Evolutionary conservation across 164 flowering plant species (phyloP).

Genomic region (Liriodendron chinense): DNA sequence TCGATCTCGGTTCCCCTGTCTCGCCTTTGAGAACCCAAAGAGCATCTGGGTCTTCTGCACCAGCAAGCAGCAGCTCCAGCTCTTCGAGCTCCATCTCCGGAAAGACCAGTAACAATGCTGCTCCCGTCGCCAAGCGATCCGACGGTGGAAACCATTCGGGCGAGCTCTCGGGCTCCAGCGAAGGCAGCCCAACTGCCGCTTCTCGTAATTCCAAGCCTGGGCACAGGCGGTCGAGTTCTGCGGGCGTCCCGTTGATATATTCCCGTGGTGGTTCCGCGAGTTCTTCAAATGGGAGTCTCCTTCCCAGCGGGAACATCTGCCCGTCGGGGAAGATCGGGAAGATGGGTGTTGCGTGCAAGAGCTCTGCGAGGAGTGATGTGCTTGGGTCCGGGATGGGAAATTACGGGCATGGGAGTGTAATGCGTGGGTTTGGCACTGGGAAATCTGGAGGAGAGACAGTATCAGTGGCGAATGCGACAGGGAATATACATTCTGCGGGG

Average conservation of each 20-base stretch:
- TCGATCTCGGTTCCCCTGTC: slow-evolving; percentile 84
- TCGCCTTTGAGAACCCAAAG: slow-evolving; percentile 52
- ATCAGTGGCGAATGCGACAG: slow-evolving; percentile 3
- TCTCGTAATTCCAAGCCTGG: slow-evolving; percentile 29
- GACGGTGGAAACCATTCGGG: slow-evolving; percentile 41
- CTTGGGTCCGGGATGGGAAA: slow-evolving; percentile 65
- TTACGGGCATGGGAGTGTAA: slow-evolving; percentile 88
- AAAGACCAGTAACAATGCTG: slow-evolving; percentile 14
- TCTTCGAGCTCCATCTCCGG: slow-evolving; percentile 58
- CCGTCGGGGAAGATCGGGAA: slow-evolving; percentile 60
- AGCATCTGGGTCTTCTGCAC: slow-evolving; percentile 24
- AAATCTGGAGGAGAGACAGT: slow-evolving; percentile 2
- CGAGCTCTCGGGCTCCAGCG: slow-evolving; percentile 45
- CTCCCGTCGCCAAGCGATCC: slow-evolving; percentile 15
- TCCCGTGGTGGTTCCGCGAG: slow-evolving; percentile 35
- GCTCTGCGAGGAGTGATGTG: slow-evolving; percentile 39
- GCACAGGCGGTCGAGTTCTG: slow-evolving; percentile 51
- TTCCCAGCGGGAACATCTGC: slow-evolving; percentile 64
- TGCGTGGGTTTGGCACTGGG: slow-evolving; percentile 42
- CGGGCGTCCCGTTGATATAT: slow-evolving; percentile 45
- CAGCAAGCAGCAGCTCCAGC: slow-evolving; percentile 66
- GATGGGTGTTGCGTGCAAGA: slow-evolving; percentile 32
- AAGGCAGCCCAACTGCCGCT: slow-evolving; percentile 39
- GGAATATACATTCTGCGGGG: slow-evolving; percentile 20
- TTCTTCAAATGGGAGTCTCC: slow-evolving; percentile 24